phyloP scores from a whole-genome alignment of 164 flowering plant species.

The Taxillus chinensis region DNA sequence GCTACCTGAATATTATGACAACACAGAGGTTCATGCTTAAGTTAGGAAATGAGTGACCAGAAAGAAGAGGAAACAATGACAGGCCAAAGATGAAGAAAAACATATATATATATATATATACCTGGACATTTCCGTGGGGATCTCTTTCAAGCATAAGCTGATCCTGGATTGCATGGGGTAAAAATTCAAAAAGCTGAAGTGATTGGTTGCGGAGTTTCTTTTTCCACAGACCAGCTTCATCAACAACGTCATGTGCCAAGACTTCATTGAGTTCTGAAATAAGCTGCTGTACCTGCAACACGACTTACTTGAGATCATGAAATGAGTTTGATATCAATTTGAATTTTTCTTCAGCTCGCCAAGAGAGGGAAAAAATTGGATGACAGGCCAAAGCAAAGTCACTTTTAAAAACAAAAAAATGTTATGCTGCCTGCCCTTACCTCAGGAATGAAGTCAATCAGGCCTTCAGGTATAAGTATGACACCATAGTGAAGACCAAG shows the following conservation, averaged over 20 bases:
- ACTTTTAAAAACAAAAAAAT: too few relatives aligned
- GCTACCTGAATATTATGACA: constrained; percentile 55
- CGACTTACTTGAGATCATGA: too few relatives aligned
- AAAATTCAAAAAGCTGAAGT: constrained; percentile 62
- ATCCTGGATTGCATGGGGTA: constrained; percentile 88
- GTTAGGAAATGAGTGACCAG: not conserved
- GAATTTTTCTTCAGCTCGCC: too few relatives aligned
- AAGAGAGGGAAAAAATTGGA: too few relatives aligned
- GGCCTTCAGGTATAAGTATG: constrained; percentile 94
- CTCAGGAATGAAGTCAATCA: constrained; percentile 99
- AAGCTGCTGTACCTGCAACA: constrained; percentile 81
- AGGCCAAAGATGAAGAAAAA: not conserved
- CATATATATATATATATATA: constrained; percentile 12
- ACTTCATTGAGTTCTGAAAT: constrained; percentile 95
- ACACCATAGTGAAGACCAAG: constrained; percentile 90
- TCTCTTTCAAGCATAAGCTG: constrained; percentile 98
- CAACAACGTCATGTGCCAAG: constrained; percentile 80
- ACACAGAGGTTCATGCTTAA: not conserved
- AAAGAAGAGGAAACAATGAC: not conserved
- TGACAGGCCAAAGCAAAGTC: too few relatives aligned
- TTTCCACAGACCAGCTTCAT: constrained; percentile 86
- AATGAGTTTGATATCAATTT: too few relatives aligned
- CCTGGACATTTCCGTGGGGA: constrained; percentile 99
- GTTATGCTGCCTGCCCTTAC: constrained; percentile 20
- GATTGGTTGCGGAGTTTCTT: constrained; percentile 68